Percentiles rank a stretch among this genome's conserved stretches.
Conservation (phyloP, 176 grass and related monocot genomes). For the Aegilops umbellulata region DNA sequence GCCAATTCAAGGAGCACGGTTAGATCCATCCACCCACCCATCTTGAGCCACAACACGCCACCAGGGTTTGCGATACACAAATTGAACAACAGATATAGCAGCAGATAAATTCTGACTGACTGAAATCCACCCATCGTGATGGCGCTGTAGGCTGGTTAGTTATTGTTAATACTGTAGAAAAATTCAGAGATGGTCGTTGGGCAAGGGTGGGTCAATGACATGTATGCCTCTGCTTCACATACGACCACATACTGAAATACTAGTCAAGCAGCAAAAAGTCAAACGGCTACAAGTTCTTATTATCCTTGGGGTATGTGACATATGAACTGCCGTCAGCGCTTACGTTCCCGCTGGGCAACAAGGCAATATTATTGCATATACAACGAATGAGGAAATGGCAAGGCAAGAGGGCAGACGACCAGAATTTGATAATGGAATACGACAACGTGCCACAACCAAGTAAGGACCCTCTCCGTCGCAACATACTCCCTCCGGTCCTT, state of each 20-base stretch:
- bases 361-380: neutral
- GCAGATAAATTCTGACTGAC: too few relatives aligned
- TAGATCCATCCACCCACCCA: neutral
- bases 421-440: neutral
- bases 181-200: neutral
- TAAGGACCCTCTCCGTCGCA: neutral
- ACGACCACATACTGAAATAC: neutral
- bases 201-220: neutral
- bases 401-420: conserved; percentile 4
- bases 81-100: neutral
- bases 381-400: neutral
- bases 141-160: neutral
- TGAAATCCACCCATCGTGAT: neutral
- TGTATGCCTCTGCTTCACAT: neutral
- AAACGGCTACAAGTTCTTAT: neutral
- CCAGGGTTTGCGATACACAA: neutral
- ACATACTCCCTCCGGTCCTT: too few relatives aligned
- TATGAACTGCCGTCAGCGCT: conserved; percentile 32
- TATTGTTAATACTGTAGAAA: neutral
- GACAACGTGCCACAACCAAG: neutral
- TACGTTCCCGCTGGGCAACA: neutral
- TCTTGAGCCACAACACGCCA: neutral
- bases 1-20: neutral
- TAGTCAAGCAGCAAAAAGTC: neutral
- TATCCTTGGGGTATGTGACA: neutral